Evolutionary conservation across 768 basidiomycete genomes (phyloP).

Genomic region (Rhodotorula babjevae): DNA sequence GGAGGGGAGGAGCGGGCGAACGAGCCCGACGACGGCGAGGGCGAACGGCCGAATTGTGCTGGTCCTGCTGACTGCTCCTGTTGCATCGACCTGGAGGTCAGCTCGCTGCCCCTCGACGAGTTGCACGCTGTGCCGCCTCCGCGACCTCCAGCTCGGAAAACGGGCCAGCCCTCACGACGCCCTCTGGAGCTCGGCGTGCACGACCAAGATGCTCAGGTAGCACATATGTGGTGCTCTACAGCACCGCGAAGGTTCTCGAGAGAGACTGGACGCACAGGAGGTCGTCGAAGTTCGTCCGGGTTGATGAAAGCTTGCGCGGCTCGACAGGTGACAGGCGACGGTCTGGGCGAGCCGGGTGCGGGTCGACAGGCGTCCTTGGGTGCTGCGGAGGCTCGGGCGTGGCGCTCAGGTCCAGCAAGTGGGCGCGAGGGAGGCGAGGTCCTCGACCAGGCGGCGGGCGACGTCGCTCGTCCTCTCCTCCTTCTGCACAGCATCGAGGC

Average conservation of each 20-base stretch:
- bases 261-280: neutral
- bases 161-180: neutral
- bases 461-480: too few relatives aligned
- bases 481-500: too few relatives aligned
- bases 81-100: neutral
- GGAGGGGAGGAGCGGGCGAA: neutral
- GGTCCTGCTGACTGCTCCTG: neutral
- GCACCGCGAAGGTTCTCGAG: too few relatives aligned
- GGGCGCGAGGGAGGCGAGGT: too few relatives aligned
- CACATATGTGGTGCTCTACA: too few relatives aligned
- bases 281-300: neutral
- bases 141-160: neutral
- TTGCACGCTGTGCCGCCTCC: neutral
- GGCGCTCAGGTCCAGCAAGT: too few relatives aligned
- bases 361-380: too few relatives aligned
- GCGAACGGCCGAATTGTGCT: neutral
- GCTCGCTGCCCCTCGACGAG: neutral
- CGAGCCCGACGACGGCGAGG: neutral
- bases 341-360: too few relatives aligned
- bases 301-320: neutral
- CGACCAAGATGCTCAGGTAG: neutral
- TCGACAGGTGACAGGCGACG: too few relatives aligned
- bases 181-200: neutral
- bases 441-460: too few relatives aligned
- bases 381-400: too few relatives aligned